Evolutionary conservation across 78 protist genomes (phyloP), one percentile per base, ranked within the genome.

Genomic region (Dictyostelium citrinum): DNA sequence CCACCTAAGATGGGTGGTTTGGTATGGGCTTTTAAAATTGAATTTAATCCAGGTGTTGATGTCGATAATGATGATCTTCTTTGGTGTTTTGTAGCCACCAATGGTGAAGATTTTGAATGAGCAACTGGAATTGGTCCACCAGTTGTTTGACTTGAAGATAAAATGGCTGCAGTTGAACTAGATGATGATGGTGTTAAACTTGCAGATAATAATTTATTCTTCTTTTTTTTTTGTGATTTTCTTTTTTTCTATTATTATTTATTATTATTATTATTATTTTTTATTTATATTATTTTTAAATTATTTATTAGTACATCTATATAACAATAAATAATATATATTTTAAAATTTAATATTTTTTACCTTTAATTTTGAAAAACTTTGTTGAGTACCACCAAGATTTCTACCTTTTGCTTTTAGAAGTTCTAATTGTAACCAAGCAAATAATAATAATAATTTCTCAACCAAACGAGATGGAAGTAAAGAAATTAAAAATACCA

Each of bases 331-430:
- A n/a, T n/a, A n/a, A n/a, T n/a, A n/a, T n/a, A n/a, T n/a, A n/a
- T n/a, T n/a, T n/a, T n/a, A n/a, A n/a, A n/a, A n/a, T n/a, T n/a
- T n/a, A n/a, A n/a, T n/a, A n/a, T n/a, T n/a, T n/a, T n/a, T n/a
- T 39, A 83, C 90, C 75, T 84, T 84, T 75, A 84, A 58, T 35
- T 71, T 71, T 71, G 90, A 83, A 71, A 39, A 83, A 49, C 80
- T 83, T 83, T 83, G 90, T n/a, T 71, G 64, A 6, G 91, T 41
- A 58, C 55, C 68, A 43, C 60, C 55, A 51, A 24, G 76, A 24
- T 45, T 71, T 33, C 76, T 80, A 75, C 49, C 81, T 75, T 84
- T 84, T 11, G 91, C 91, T 75, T 84, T 84, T 45, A 84, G 45
- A 14, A 84, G 60, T 58, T 84, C 91, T 1, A 58, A 39, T 75